Percentiles rank a stretch among this genome's conserved stretches.
Conservation (phyloP, 192 early-diverging fungal species). For the Coemansia aciculifera region DNA sequence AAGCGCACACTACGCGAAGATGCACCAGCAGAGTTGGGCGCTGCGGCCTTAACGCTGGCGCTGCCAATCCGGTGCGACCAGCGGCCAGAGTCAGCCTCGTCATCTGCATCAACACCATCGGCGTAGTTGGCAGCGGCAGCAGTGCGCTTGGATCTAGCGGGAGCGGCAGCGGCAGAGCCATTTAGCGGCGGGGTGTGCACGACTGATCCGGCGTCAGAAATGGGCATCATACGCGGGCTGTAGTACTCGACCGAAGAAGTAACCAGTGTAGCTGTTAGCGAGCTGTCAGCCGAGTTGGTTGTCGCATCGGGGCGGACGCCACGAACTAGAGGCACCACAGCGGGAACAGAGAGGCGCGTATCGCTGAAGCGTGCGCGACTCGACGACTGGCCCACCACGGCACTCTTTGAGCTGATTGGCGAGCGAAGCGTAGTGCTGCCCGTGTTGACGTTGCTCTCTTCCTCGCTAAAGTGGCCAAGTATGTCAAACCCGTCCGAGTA, state of each 20-base stretch:
- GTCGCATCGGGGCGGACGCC: slow-evolving; percentile 16
- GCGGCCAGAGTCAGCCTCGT: slow-evolving; percentile 37
- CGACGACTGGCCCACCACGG: not conserved
- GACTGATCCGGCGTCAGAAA: not conserved
- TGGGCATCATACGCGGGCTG: slow-evolving; percentile 25
- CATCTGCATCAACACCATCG: slow-evolving; percentile 41
- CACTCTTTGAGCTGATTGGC: not conserved
- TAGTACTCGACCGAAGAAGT: slow-evolving; percentile 51
- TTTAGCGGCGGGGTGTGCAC: not conserved
- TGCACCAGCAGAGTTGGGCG: not conserved
- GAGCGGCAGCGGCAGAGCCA: not conserved
- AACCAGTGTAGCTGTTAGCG: slow-evolving; percentile 49
- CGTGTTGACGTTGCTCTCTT: slow-evolving; percentile 10
- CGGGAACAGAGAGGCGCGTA: not conserved
- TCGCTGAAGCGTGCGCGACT: slow-evolving; percentile 38
- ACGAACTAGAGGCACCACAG: slow-evolving; percentile 22
- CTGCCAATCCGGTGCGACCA: slow-evolving; percentile 7
- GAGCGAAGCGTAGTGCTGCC: slow-evolving; percentile 5
- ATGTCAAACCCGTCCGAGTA: slow-evolving; percentile 31
- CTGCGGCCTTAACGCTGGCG: not conserved
- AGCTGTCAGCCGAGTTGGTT: slow-evolving; percentile 47
- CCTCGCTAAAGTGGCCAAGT: slow-evolving; percentile 47
- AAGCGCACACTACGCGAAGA: slow-evolving; percentile 15
- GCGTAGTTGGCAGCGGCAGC: slow-evolving; percentile 10
- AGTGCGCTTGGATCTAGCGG: not conserved